Evolutionary conservation across 164 flowering plant species (phyloP), one percentile per base, ranked within the genome.

Genomic region (Macadamia tetraphylla): DNA sequence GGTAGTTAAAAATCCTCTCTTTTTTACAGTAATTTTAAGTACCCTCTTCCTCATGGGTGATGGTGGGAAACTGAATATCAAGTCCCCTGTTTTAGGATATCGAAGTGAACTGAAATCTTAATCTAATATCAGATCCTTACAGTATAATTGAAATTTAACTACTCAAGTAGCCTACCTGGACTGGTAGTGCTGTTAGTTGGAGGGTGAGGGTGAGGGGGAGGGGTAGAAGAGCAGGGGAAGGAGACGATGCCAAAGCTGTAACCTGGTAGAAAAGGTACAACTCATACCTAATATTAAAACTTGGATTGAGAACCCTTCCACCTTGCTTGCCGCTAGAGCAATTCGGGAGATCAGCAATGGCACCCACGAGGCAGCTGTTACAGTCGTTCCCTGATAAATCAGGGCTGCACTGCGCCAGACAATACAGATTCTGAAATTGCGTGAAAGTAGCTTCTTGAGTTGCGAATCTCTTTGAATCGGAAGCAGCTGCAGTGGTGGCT

Each of bases 381-480:
- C 89, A 83, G 10, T 70, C 68, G 0, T 2, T 7, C 2, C 10
- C 9, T 6, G 75, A 43, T 71, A 83, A 35, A 73, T 82, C 78
- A 18, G 66, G 76, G 1, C 78, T 77, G 74, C 88, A 84, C 76
- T 82, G 84, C 7, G 30, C 83, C 6, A 79, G 71, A 11, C 68
- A 65, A 55, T 82, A 76, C 31, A 79, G 14, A 7, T n/a, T 73
- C 66, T 77, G 72, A 13, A 51, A 18, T 18, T 23, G 15, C 1
- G 70, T 55, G 14, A 74, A 65, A 2, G 62, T 67, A 10, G 29
- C 65, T 30, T 65, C 56, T 6, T 32, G 9, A 29, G 69, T 58
- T 18, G 63, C 74, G 30, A 69, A 72, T 58, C 53, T 74, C 15
- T 52, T 23, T 1, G n/a, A 51, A 6, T 23, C 56, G 58, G 9